Evolutionary conservation across 805 yeast genomes (phyloP).

Genomic region (Candida methanosorbosa): DNA sequence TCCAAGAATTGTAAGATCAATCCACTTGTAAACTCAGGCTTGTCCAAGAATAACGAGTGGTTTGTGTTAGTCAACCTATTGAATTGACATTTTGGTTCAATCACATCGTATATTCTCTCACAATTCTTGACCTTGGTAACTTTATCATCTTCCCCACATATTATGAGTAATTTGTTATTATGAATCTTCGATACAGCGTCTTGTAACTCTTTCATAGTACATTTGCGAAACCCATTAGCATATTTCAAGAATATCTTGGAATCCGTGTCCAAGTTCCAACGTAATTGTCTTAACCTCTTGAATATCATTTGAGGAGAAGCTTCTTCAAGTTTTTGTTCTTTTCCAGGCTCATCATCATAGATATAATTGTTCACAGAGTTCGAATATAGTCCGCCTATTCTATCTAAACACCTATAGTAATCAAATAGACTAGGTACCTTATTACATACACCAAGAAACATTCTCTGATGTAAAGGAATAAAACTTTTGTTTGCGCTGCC

Average conservation of each 20-base stretch:
- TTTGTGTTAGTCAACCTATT: slow-evolving; percentile 44
- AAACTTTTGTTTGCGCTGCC: background rate
- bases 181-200: slow-evolving; percentile 27
- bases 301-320: slow-evolving; percentile 22
- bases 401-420: slow-evolving; percentile 46
- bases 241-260: slow-evolving; percentile 47
- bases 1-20: slow-evolving; percentile 49
- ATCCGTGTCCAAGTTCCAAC: slow-evolving; percentile 63
- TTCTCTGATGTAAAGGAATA: slow-evolving; percentile 9
- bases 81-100: slow-evolving; percentile 23
- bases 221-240: slow-evolving; percentile 38
- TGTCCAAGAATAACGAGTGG: slow-evolving; percentile 54
- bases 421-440: slow-evolving; percentile 41
- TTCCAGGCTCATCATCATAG: slow-evolving; percentile 6
- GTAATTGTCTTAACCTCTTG: slow-evolving; percentile 46
- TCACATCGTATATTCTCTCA: slow-evolving; percentile 18
- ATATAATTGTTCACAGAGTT: slow-evolving; percentile 52
- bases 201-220: slow-evolving; percentile 35
- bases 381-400: slow-evolving; percentile 55
- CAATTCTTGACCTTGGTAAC: slow-evolving; percentile 39
- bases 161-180: slow-evolving; percentile 36
- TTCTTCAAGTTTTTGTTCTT: background rate
- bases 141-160: slow-evolving; percentile 51
- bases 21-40: slow-evolving; percentile 59
- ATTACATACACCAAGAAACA: slow-evolving; percentile 24